phyloP scores from a whole-genome alignment of 495 filamentous ascomycete species.

The Amphirosellinia nigrospora region DNA sequence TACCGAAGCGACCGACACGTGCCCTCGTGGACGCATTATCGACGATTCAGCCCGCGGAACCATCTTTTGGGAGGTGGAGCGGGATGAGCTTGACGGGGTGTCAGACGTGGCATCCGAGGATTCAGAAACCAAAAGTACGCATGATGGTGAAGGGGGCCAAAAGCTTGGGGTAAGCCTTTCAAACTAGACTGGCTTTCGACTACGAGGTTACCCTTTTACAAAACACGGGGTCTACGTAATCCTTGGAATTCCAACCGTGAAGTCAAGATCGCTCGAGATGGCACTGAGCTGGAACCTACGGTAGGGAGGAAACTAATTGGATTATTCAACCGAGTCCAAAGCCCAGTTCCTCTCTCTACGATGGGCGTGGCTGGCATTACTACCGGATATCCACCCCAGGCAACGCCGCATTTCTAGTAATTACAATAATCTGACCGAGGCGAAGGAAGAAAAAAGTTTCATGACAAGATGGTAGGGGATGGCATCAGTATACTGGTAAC shows the following conservation, averaged over 20 bases:
- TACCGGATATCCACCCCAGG: constrained; percentile 39
- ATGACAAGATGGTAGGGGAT: background rate
- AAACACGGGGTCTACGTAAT: constrained; percentile 88
- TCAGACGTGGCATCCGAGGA: constrained; percentile 47
- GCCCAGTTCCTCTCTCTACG: constrained; percentile 41
- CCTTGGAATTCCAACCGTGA: constrained; percentile 96
- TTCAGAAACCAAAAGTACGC: constrained; percentile 41
- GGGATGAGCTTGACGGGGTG: constrained; percentile 51
- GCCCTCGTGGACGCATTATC: constrained; percentile 87
- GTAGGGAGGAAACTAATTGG: constrained; percentile 79
- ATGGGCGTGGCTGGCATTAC: constrained; percentile 34
- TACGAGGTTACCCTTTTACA: constrained; percentile 85
- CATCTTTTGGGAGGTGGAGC: constrained; percentile 94
- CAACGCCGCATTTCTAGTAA: constrained; percentile 30
- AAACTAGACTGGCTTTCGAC: constrained; percentile 91
- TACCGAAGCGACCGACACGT: constrained; percentile 79
- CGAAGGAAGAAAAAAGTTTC: background rate
- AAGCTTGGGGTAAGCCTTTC: constrained; percentile 92
- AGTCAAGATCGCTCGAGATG: constrained; percentile 95
- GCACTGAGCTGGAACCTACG: constrained; percentile 87
- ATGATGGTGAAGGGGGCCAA: constrained; percentile 47
- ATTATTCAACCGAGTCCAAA: constrained; percentile 71
- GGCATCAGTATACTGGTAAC: background rate
- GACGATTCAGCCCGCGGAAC: constrained; percentile 91
- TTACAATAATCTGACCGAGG: constrained; percentile 4